These are phyloP conservation scores for Russula compacta DNA, from an alignment of 768 basidiomycete genomes.

Conservation along the genomic window DNA sequence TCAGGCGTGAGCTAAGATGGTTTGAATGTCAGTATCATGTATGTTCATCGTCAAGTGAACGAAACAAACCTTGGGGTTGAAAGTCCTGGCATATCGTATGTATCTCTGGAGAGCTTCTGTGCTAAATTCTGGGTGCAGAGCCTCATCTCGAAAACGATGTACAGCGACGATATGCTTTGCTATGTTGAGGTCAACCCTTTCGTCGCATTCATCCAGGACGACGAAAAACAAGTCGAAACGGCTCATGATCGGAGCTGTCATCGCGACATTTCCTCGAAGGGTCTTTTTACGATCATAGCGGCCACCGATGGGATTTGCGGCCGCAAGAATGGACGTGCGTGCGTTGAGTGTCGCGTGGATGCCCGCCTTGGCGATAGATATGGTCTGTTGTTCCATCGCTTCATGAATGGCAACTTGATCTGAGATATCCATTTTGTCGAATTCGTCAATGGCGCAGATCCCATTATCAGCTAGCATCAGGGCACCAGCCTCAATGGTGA, in stretches of 20 bases:
- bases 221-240: constrained; percentile 98
- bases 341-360: constrained; percentile 98
- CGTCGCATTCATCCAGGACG: constrained; percentile 94
- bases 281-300: constrained; percentile 93
- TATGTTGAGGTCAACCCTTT: constrained; percentile 84
- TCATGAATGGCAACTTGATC: constrained; percentile 99
- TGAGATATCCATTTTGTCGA: constrained; percentile 99
- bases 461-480: constrained; percentile 99
- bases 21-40: constrained; percentile 7
- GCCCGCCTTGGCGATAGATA: constrained; percentile 97
- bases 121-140: constrained; percentile 93
- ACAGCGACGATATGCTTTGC: constrained; percentile 97
- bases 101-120: constrained; percentile 95
- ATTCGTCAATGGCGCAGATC: constrained; percentile 99
- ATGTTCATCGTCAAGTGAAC: background rate
- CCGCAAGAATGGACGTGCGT: constrained; percentile 93
- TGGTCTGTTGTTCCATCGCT: constrained; percentile 99
- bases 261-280: constrained; percentile 85
- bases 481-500: constrained; percentile 98
- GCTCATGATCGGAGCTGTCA: constrained; percentile 99
- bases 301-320: constrained; percentile 96
- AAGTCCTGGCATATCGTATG: constrained; percentile 94
- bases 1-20: constrained; percentile 72
- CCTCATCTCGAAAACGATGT: constrained; percentile 89
- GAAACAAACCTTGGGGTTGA: constrained; percentile 79